These are phyloP conservation scores for Tolypocladium guangdongense DNA, from an alignment of 2,329 filamentous ascomycete species.

Conservation along the genomic window DNA sequence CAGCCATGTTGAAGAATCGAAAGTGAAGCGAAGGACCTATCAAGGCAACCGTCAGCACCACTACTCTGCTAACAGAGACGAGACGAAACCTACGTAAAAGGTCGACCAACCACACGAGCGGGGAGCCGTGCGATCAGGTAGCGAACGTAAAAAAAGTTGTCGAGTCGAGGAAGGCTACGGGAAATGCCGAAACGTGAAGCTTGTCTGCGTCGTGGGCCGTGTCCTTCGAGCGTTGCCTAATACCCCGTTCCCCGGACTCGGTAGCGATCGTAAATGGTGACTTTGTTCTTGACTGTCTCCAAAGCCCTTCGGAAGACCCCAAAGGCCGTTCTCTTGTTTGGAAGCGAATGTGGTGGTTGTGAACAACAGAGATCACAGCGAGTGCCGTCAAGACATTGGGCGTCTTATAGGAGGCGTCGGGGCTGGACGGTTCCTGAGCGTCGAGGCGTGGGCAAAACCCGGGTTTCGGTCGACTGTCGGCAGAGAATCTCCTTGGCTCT, in stretches of 20 bases:
- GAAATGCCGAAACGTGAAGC: not conserved
- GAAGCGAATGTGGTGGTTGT: conserved; percentile 23
- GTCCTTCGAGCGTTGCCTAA: not conserved
- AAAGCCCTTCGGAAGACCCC: not conserved
- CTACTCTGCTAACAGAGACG: not conserved
- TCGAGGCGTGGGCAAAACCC: not conserved
- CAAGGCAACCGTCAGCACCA: not conserved
- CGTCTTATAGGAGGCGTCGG: not conserved
- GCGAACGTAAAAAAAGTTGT: conserved; percentile 22
- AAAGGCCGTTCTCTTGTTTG: conserved; percentile 1
- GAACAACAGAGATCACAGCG: conserved; percentile 6
- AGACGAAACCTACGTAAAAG: conserved; percentile 15
- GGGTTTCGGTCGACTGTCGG: not conserved
- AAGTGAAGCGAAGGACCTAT: conserved; percentile 1
- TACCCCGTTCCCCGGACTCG: not conserved
- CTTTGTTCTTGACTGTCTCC: not conserved
- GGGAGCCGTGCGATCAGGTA: conserved; percentile 20
- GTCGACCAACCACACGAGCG: conserved; percentile 15
- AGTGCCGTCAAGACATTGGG: not conserved
- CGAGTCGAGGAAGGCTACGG: not conserved
- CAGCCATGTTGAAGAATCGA: conserved; percentile 56
- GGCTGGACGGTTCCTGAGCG: not conserved
- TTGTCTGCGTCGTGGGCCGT: not conserved
- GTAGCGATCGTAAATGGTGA: not conserved
- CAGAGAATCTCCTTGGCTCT: not conserved